Conservation (phyloP, 2,329 filamentous ascomycete genomes). For the Paramyrothecium sp. region DNA sequence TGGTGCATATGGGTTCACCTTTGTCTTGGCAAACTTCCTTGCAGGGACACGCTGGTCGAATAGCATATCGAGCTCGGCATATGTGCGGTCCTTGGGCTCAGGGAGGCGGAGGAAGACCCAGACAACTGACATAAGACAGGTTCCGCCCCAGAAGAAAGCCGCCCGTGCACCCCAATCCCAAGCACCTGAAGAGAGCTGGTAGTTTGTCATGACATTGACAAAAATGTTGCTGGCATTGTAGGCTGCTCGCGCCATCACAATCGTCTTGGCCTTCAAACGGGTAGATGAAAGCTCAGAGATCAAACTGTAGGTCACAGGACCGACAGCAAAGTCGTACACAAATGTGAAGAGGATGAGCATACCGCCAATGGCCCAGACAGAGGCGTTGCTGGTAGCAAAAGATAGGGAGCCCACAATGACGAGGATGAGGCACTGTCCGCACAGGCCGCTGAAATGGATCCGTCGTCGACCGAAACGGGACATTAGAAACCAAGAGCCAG, state of each 20-base stretch:
- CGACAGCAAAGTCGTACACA: slow-evolving; percentile 53
- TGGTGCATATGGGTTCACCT: slow-evolving; percentile 32
- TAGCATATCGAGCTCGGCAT: slow-evolving; percentile 41
- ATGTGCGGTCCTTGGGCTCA: slow-evolving; percentile 50
- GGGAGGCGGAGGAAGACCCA: slow-evolving; percentile 52
- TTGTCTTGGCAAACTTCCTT: slow-evolving; percentile 36
- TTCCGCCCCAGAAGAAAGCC: slow-evolving; percentile 46
- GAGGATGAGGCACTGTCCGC: slow-evolving; percentile 35
- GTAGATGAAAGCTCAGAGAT: slow-evolving; percentile 53
- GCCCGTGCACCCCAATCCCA: slow-evolving; percentile 48
- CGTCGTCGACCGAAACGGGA: slow-evolving; percentile 46
- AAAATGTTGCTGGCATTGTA: slow-evolving; percentile 48
- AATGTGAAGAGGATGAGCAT: slow-evolving; percentile 52
- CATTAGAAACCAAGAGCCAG: slow-evolving; percentile 50
- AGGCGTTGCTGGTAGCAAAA: slow-evolving; percentile 29
- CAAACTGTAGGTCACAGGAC: slow-evolving; percentile 51
- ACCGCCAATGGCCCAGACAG: slow-evolving; percentile 41
- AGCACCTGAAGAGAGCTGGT: slow-evolving; percentile 43
- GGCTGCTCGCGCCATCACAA: slow-evolving; percentile 45
- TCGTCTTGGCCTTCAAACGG: slow-evolving; percentile 53
- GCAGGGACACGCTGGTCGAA: slow-evolving; percentile 37
- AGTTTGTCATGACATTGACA: slow-evolving; percentile 47
- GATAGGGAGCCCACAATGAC: slow-evolving; percentile 38
- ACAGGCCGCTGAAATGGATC: slow-evolving; percentile 46
- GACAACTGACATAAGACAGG: slow-evolving; percentile 43